Percentiles rank a stretch among this genome's conserved stretches.
Evolutionary conservation across 495 filamentous ascomycete species (phyloP).

Genomic region (Letharia lupina): DNA sequence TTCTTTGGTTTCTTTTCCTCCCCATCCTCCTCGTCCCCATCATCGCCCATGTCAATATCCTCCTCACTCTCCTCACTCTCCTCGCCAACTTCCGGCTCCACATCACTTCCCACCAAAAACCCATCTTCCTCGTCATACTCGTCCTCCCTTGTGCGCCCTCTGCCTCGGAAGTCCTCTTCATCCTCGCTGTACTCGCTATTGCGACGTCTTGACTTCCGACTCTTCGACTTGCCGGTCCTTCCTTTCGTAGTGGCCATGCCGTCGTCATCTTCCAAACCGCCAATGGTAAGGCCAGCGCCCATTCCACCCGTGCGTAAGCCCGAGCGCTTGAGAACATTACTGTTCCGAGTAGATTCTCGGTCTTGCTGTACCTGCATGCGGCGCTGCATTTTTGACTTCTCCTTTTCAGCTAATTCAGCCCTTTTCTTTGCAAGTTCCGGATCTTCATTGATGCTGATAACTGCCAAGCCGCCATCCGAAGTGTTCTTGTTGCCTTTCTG

Average conservation of each 20-base stretch:
- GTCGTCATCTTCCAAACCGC: slow-evolving; percentile 64
- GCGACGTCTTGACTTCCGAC: slow-evolving; percentile 39
- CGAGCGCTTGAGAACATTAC: slow-evolving; percentile 42
- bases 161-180: slow-evolving; percentile 53
- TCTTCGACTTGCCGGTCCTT: slow-evolving; percentile 32
- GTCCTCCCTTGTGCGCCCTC: slow-evolving; percentile 58
- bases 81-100: slow-evolving; percentile 52
- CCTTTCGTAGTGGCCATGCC: slow-evolving; percentile 39
- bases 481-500: slow-evolving; percentile 48
- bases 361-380: slow-evolving; percentile 60
- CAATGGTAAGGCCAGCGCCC: slow-evolving; percentile 58
- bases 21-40: slow-evolving; percentile 50
- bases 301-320: slow-evolving; percentile 38
- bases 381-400: slow-evolving; percentile 58
- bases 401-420: slow-evolving; percentile 66
- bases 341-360: slow-evolving; percentile 51
- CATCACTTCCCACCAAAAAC: slow-evolving; percentile 67
- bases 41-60: slow-evolving; percentile 51
- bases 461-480: slow-evolving; percentile 48
- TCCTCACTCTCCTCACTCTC: slow-evolving; percentile 61
- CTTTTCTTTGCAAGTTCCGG: slow-evolving; percentile 70
- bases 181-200: slow-evolving; percentile 49
- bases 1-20: slow-evolving; percentile 36
- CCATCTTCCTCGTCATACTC: slow-evolving; percentile 79
- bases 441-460: slow-evolving; percentile 59